A percentile compares a stretch with the other conserved stretches of the same genome.
These are phyloP conservation scores for Miscanthus lutarioriparius DNA, from an alignment of 176 grass and related monocot genomes.

Conservation along the genomic window DNA sequence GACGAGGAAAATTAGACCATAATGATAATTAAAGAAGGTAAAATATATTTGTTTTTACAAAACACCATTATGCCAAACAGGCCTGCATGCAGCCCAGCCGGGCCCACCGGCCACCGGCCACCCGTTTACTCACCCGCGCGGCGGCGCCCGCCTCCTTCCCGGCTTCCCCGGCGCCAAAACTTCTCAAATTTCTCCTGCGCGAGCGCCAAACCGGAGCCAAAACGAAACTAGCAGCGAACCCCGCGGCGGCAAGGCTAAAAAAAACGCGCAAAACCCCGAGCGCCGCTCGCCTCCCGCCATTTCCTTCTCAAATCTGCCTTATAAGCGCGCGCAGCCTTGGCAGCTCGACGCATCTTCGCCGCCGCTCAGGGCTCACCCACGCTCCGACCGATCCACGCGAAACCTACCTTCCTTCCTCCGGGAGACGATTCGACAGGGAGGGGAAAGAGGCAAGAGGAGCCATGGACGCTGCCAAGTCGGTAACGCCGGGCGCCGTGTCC, in stretches of 20 bases:
- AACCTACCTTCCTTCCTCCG: background rate
- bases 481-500: conserved; percentile 62
- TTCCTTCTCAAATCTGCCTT: conserved; percentile 27
- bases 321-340: conserved; percentile 30
- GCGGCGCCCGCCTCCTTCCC: background rate
- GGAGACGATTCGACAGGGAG: background rate
- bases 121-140: background rate
- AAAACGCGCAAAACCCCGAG: background rate
- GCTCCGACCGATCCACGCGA: conserved; percentile 10
- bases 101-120: background rate
- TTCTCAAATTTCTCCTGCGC: conserved; percentile 38
- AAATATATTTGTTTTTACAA: too few relatives aligned
- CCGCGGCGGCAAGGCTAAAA: conserved; percentile 20
- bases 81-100: background rate
- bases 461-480: conserved; percentile 43
- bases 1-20: too few relatives aligned
- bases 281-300: conserved; percentile 29
- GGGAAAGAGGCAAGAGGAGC: background rate
- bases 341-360: conserved; percentile 31
- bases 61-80: background rate
- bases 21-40: too few relatives aligned
- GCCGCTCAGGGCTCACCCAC: background rate
- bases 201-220: conserved; percentile 26
- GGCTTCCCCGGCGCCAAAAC: conserved; percentile 33
- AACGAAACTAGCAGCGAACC: conserved; percentile 13